A percentile compares a stretch with the other conserved stretches of the same genome.
Conservation (phyloP, 1,284 basidiomycete species). For the Fomes fomentarius region DNA sequence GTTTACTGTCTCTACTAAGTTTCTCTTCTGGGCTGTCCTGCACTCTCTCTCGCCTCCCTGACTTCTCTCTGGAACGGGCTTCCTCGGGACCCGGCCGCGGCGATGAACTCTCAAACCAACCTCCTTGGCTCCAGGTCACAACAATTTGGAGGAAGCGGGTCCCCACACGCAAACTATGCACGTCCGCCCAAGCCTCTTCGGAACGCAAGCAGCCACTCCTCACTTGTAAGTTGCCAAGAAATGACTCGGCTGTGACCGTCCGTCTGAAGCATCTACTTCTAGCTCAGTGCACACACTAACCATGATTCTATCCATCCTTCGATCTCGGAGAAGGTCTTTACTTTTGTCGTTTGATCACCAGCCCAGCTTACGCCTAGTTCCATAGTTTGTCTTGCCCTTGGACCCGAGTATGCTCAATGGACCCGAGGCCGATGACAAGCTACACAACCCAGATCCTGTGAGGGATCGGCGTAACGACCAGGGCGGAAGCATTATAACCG, state of each 20-base stretch:
- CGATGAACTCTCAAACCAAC: constrained; percentile 16
- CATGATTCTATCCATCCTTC: constrained; percentile 25
- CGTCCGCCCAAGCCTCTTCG: constrained; percentile 32
- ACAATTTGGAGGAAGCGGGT: constrained; percentile 31
- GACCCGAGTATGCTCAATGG: constrained; percentile 71
- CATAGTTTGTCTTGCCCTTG: constrained; percentile 71
- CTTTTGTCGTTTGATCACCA: neutral
- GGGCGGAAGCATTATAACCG: constrained; percentile 69
- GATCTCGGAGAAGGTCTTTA: constrained; percentile 37
- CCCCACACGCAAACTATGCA: constrained; percentile 54
- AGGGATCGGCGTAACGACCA: constrained; percentile 65
- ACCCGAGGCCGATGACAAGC: constrained; percentile 67
- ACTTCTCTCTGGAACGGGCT: neutral
- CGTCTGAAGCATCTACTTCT: too few species aligned
- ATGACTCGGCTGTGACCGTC: constrained; percentile 1
- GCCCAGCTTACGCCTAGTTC: neutral
- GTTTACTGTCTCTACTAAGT: neutral
- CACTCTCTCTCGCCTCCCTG: neutral
- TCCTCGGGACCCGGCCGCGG: neutral
- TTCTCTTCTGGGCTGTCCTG: neutral
- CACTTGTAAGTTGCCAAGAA: neutral
- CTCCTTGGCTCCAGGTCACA: constrained; percentile 23
- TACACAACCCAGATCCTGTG: constrained; percentile 77
- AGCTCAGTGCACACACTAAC: too few species aligned
- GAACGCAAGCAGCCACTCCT: neutral